Evolutionary conservation across 2,329 filamentous ascomycete genomes (phyloP).

Genomic region (Penicillium sp.): DNA sequence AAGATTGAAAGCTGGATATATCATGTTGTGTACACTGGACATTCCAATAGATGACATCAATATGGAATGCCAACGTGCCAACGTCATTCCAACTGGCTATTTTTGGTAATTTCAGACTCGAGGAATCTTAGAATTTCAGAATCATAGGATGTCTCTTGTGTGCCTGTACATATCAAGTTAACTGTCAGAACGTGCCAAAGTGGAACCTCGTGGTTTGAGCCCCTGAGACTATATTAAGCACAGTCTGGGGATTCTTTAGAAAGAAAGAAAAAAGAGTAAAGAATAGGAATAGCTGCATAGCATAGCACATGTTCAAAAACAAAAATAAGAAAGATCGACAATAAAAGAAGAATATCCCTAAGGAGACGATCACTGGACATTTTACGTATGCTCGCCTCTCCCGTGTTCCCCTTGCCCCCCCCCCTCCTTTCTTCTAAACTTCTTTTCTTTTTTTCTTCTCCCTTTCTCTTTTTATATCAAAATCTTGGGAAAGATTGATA

Average conservation of each 20-base stretch:
- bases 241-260: constrained; percentile 2
- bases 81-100: constrained; percentile 8
- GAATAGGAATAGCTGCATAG: neutral
- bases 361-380: constrained; percentile 7
- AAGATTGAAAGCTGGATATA: neutral
- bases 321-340: neutral
- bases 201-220: constrained; percentile 9
- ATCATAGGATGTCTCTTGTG: no score
- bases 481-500: no score
- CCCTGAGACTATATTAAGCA: neutral
- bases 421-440: constrained; percentile 6
- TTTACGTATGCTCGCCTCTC: constrained; percentile 9
- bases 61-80: constrained; percentile 5
- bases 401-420: constrained; percentile 16
- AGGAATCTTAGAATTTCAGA: no score
- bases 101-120: neutral
- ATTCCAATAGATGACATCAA: constrained; percentile 6
- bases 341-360: neutral
- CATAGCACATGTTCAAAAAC: neutral
- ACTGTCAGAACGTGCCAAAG: neutral
- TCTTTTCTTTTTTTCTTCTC: constrained; percentile 1
- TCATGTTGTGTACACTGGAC: neutral
- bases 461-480: neutral
- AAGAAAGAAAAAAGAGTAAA: neutral
- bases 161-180: neutral